Percentiles rank a stretch among this genome's conserved stretches.
phyloP scores from a whole-genome alignment of 1,284 basidiomycete species.

The Cryptococcus jaspeensis region DNA sequence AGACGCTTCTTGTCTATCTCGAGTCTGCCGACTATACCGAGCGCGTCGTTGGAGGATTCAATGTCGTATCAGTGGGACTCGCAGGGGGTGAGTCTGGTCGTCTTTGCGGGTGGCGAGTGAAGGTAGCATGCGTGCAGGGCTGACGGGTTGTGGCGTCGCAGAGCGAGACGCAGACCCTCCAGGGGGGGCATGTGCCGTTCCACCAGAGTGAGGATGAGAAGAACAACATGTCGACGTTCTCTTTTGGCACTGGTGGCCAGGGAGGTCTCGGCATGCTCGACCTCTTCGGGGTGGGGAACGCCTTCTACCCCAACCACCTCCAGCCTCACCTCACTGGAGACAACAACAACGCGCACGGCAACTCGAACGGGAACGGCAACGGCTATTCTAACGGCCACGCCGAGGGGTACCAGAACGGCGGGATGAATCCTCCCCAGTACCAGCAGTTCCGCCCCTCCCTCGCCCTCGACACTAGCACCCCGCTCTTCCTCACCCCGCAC shows the following conservation, averaged over 20 bases:
- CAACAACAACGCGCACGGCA: not conserved
- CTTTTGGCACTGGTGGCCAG: not conserved
- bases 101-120: not conserved
- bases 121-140: not conserved
- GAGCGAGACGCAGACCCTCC: constrained; percentile 9
- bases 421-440: constrained; percentile 5
- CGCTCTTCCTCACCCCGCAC: constrained; percentile 6
- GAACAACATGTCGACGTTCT: not conserved
- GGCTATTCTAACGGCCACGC: not conserved
- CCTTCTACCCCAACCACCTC: not conserved
- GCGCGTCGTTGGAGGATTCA: constrained; percentile 13
- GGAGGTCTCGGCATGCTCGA: constrained; percentile 13
- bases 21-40: constrained; percentile 19
- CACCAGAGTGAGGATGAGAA: constrained; percentile 10
- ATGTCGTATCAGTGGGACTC: constrained; percentile 21
- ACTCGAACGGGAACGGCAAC: not conserved
- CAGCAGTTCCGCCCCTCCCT: constrained; percentile 23
- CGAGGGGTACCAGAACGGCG: constrained; percentile 2
- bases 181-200: not conserved
- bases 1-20: constrained; percentile 12
- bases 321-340: not conserved
- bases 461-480: constrained; percentile 24
- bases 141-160: not conserved
- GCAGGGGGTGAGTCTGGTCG: constrained; percentile 12
- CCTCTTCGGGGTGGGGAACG: constrained; percentile 8